Conservation (phyloP, 2,329 filamentous ascomycete species). For the Stemphylium vesicarium region DNA sequence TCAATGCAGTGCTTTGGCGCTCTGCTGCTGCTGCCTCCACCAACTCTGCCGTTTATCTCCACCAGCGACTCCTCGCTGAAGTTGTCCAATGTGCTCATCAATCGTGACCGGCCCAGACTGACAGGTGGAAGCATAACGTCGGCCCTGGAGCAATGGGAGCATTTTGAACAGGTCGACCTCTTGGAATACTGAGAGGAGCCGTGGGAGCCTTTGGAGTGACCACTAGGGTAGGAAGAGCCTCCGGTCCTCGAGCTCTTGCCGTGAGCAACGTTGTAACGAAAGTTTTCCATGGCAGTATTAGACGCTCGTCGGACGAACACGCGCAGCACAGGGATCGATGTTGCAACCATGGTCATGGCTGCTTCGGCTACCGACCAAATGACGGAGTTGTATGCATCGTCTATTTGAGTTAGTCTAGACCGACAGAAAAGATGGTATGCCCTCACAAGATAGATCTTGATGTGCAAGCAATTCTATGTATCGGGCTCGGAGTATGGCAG, state of each 20-base stretch:
- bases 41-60: no score
- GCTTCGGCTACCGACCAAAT: conserved; percentile 11
- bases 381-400: conserved; percentile 7
- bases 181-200: no score
- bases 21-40: no score
- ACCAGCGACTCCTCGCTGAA: no score
- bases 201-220: no score
- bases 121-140: no score
- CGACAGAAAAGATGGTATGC: neutral
- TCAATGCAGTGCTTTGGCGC: no score
- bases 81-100: no score
- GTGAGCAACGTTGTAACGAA: no score
- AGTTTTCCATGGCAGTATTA: neutral
- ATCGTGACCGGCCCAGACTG: no score
- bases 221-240: neutral
- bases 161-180: no score
- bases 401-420: neutral
- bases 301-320: conserved; percentile 7
- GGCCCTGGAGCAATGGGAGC: no score
- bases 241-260: neutral
- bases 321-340: conserved; percentile 11
- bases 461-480: conserved; percentile 2
- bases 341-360: conserved; percentile 7
- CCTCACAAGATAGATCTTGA: conserved; percentile 1
- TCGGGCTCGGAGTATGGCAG: conserved; percentile 1